A percentile compares a stretch with the other conserved stretches of the same genome.
Conservation (phyloP, 148 eudicot genomes). For the Amaranthus palmeri region DNA sequence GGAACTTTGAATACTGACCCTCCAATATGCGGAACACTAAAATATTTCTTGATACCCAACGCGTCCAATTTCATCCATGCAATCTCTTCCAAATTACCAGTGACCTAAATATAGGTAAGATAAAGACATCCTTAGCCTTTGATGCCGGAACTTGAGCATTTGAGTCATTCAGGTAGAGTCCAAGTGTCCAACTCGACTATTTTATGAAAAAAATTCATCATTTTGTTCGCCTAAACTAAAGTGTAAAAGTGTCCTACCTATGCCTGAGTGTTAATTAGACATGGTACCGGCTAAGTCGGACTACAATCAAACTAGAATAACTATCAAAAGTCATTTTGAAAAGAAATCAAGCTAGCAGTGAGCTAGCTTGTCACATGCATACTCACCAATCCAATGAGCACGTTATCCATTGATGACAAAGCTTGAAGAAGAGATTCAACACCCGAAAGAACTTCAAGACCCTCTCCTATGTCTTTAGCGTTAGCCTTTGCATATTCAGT, state of each 20-base stretch:
- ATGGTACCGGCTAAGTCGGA: background rate
- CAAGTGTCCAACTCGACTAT: too few species aligned
- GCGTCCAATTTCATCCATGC: slow-evolving; percentile 27
- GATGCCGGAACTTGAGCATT: too few species aligned
- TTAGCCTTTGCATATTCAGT: slow-evolving; percentile 19
- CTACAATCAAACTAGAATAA: background rate
- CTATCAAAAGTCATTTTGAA: background rate
- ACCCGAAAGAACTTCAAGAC: slow-evolving; percentile 22
- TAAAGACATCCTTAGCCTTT: background rate
- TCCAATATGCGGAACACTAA: slow-evolving; percentile 19
- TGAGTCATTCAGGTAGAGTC: too few species aligned
- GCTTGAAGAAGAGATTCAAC: slow-evolving; percentile 20
- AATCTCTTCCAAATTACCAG: slow-evolving; percentile 24
- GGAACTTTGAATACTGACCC: slow-evolving; percentile 13
- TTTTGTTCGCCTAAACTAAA: too few species aligned
- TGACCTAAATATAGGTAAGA: background rate
- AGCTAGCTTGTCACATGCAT: background rate
- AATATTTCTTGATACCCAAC: slow-evolving; percentile 23
- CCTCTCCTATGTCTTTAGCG: slow-evolving; percentile 14
- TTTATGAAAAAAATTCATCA: too few species aligned
- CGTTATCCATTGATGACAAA: slow-evolving; percentile 20
- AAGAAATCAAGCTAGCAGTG: background rate
- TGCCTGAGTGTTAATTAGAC: too few species aligned
- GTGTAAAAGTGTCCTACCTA: too few species aligned
- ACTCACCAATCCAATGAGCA: slow-evolving; percentile 18